Evolutionary conservation across 176 grass and related monocot species (phyloP), one percentile per base, ranked within the genome.

Genomic region (Lolium multiflorum): DNA sequence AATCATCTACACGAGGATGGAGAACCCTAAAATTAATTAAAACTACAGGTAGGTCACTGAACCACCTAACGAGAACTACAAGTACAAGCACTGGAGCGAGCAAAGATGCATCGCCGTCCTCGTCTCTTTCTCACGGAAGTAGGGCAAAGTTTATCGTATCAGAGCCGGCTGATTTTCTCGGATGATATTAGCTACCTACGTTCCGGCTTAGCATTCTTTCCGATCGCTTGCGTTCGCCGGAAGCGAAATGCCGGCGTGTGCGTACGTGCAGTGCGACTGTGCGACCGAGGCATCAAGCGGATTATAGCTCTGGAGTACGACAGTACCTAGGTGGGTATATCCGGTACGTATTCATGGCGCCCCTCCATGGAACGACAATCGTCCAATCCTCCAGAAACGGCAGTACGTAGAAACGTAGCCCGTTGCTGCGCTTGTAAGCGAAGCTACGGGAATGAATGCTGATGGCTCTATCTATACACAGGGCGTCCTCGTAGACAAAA

Each of bases 341-440:
- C 81, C 49, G 75, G 89, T 43, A 75, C 81, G 75, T 75, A 56
- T 82, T 80, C 84, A 31, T 84, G 38, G 57, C 20, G 22, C 58
- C 22, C 67, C 47, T 87, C 74, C 75, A 28, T 80, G 22, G n/a
- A 21, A 64, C 57, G 75, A 74, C 81, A 87, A 68, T 57, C 38
- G 81, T 80, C 81, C 85, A 11, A 43, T 22, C 67, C 21, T 31
- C 80, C 76, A 1, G 54, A 78, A 86, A 77, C 24, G 74, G 84
- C 74, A 87, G 66, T 83, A 90, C 84, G 84, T 83, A 80, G 84
- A 87, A 84, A 5, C 67, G 70, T 80, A 87, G 81, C 48, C 26
- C 80, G 67, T 85, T 91, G 89, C 89, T 85, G 89, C 89, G 63
- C 85, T 91, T 91, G 60, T 71, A 91, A 85, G 85, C 81, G 1